Evolutionary conservation across 2,329 filamentous ascomycete species (phyloP).

Genomic region (Aspergillus versicolor): DNA sequence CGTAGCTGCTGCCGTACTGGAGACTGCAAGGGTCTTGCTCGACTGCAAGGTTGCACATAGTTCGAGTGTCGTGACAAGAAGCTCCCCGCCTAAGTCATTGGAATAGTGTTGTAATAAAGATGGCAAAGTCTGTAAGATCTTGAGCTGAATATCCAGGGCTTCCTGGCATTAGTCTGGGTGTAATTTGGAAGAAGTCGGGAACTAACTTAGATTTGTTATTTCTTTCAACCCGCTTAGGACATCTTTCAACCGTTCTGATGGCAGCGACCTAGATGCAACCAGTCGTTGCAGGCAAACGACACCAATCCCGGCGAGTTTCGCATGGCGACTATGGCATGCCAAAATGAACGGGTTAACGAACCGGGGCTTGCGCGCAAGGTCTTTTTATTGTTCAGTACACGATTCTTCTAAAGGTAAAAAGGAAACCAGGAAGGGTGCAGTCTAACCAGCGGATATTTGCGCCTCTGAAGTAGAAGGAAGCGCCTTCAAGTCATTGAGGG

Average conservation of each 20-base stretch:
- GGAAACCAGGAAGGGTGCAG: neutral
- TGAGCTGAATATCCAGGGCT: conserved; percentile 86
- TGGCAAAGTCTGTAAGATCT: conserved; percentile 89
- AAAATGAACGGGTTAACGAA: conserved; percentile 95
- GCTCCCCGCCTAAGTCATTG: conserved; percentile 72
- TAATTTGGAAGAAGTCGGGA: neutral
- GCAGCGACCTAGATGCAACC: conserved; percentile 76
- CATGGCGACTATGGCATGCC: conserved; percentile 85
- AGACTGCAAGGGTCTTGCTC: conserved; percentile 90
- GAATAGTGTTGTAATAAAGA: conserved; percentile 89
- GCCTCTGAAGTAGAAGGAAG: conserved; percentile 73
- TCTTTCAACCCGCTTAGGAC: conserved; percentile 86
- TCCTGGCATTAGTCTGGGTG: conserved; percentile 21
- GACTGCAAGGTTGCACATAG: conserved; percentile 89
- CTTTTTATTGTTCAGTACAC: conserved; percentile 50
- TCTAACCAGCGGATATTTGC: conserved; percentile 67
- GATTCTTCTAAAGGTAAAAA: neutral
- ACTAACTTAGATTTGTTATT: conserved; percentile 68
- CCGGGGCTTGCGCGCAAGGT: conserved; percentile 74
- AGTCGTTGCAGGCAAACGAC: conserved; percentile 87
- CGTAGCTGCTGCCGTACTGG: conserved; percentile 94
- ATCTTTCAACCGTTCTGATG: conserved; percentile 75
- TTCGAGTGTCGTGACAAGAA: conserved; percentile 79
- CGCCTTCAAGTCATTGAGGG: conserved; percentile 81
- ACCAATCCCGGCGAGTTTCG: conserved; percentile 83